These are phyloP conservation scores for Leucosporidium scottii DNA, from an alignment of 768 basidiomycete genomes.

Conservation along the genomic window DNA sequence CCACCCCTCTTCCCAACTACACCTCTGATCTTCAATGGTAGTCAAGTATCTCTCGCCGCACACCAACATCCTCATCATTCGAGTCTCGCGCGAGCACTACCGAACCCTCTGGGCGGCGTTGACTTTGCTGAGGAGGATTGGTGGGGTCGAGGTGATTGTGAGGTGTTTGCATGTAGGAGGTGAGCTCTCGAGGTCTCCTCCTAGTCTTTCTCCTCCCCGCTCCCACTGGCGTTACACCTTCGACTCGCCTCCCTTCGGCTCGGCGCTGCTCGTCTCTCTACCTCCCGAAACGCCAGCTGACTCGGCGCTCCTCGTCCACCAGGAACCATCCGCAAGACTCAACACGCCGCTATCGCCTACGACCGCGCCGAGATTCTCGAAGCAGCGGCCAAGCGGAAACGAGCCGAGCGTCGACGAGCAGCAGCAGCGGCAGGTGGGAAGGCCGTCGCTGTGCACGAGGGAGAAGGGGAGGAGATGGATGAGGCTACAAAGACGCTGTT, in stretches of 20 bases:
- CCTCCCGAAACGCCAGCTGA: not conserved
- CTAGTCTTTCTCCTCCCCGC: conserved; percentile 34
- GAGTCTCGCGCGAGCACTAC: conserved; percentile 31
- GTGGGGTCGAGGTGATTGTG: conserved; percentile 17
- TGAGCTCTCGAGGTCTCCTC: conserved; percentile 30
- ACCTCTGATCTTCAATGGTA: not conserved
- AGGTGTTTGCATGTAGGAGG: conserved; percentile 34
- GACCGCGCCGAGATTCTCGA: conserved; percentile 33
- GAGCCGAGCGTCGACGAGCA: not conserved
- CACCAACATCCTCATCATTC: conserved; percentile 33
- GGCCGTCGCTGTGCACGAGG: not conserved
- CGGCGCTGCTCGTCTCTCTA: not conserved
- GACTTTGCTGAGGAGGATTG: conserved; percentile 32
- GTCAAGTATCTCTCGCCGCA: conserved; percentile 36
- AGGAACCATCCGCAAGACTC: conserved; percentile 38
- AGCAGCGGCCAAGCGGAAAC: not conserved
- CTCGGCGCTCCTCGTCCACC: not conserved
- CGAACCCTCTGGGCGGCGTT: conserved; percentile 33
- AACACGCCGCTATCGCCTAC: conserved; percentile 33
- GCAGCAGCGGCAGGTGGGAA: not conserved
- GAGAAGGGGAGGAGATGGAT: not conserved
- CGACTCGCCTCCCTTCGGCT: too few relatives aligned
- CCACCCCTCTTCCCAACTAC: not conserved
- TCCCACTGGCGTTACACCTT: too few relatives aligned
- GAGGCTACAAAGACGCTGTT: conserved; percentile 1